phyloP scores from a whole-genome alignment of 257 asterid genomes.

The Gentiana macrophylla region DNA sequence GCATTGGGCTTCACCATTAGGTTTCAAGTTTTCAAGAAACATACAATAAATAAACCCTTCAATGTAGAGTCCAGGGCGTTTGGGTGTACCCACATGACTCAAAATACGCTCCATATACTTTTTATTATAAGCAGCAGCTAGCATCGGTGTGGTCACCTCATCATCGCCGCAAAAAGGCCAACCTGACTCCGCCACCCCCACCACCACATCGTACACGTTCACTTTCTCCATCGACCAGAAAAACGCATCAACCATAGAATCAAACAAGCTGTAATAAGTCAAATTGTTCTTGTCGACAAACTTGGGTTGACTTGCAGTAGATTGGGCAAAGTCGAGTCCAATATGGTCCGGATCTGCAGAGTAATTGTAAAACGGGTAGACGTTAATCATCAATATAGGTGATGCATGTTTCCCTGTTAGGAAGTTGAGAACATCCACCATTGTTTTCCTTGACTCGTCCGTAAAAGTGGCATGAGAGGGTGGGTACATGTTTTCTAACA shows the following conservation, averaged over 20 bases:
- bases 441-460: constrained; percentile 5
- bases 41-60: constrained; percentile 11
- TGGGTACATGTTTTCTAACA: constrained; percentile 17
- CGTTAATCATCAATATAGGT: constrained; percentile 14
- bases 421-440: constrained; percentile 19
- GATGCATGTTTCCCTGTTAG: constrained; percentile 8
- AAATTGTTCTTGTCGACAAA: neutral
- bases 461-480: constrained; percentile 15
- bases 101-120: constrained; percentile 2
- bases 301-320: constrained; percentile 7
- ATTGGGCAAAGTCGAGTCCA: constrained; percentile 21
- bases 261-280: constrained; percentile 24
- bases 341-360: neutral
- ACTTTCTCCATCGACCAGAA: constrained; percentile 30
- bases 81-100: constrained; percentile 2
- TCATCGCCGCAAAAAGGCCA: constrained; percentile 26
- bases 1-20: constrained; percentile 1
- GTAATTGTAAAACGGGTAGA: constrained; percentile 34
- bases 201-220: constrained; percentile 13
- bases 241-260: constrained; percentile 27
- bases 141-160: neutral
- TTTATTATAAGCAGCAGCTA: constrained; percentile 12
- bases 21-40: constrained; percentile 14
- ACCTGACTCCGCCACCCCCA: constrained; percentile 31
- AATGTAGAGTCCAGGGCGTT: neutral